Conservation (phyloP, 1,284 basidiomycete genomes). For the Cryptococcus sp. region DNA sequence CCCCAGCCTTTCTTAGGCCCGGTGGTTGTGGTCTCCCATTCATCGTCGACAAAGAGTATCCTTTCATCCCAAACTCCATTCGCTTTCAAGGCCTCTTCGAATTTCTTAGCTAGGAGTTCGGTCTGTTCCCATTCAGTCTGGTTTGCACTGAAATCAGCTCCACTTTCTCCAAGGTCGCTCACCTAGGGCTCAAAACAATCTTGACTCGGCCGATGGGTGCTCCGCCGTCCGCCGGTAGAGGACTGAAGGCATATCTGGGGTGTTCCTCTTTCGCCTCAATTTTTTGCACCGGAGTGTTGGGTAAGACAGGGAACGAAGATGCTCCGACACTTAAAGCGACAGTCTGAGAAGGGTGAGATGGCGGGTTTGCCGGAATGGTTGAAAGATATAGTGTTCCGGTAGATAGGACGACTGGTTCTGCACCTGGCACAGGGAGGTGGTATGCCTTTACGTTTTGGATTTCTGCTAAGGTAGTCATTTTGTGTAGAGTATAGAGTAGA, state of each 20-base stretch:
- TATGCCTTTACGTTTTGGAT: conserved; percentile 35
- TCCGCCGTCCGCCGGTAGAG: conserved; percentile 34
- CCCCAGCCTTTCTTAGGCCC: conserved; percentile 34
- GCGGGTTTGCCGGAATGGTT: conserved; percentile 39
- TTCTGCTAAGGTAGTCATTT: conserved; percentile 40
- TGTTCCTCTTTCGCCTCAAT: conserved; percentile 39
- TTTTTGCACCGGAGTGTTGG: conserved; percentile 36
- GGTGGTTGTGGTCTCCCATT: conserved; percentile 31
- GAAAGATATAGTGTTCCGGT: conserved; percentile 38
- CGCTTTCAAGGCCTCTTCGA: conserved; percentile 35
- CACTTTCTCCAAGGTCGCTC: conserved; percentile 6
- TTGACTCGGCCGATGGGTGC: conserved; percentile 40
- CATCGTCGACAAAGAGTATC: conserved; percentile 44
- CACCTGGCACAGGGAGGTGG: conserved; percentile 38
- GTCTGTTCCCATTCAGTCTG: conserved; percentile 42
- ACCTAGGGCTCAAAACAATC: conserved; percentile 39
- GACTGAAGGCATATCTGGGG: conserved; percentile 39
- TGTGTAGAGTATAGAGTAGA: conserved; percentile 2
- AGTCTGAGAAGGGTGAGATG: conserved; percentile 27
- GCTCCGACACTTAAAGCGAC: conserved; percentile 38
- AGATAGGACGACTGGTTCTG: conserved; percentile 35
- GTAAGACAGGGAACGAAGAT: conserved; percentile 36
- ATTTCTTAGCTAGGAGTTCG: conserved; percentile 25
- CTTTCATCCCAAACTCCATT: conserved; percentile 40
- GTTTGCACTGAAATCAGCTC: conserved; percentile 17